Percentiles rank a stretch among this genome's conserved stretches.
phyloP scores from a whole-genome alignment of 2,329 filamentous ascomycete species.

The Colletotrichum eleusines region DNA sequence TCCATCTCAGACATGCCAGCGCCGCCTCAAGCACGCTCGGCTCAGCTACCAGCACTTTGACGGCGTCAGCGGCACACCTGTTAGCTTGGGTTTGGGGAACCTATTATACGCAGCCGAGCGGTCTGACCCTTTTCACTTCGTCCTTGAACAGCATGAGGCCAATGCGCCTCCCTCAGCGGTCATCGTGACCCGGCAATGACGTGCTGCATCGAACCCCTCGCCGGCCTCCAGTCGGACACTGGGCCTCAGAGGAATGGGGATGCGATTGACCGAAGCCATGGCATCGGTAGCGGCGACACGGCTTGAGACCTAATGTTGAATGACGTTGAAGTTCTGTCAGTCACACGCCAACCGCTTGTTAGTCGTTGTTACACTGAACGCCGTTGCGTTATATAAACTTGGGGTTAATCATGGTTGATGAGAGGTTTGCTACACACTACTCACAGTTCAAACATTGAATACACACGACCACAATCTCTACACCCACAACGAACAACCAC shows the following conservation, averaged over 20 bases:
- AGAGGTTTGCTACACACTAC: not conserved
- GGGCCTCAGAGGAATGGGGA: slow-evolving; percentile 3
- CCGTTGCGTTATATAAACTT: not conserved
- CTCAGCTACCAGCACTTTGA: slow-evolving; percentile 1
- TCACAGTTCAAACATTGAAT: not conserved
- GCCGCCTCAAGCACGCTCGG: slow-evolving; percentile 31
- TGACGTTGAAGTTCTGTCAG: not conserved
- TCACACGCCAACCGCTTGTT: not conserved
- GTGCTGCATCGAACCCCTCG: slow-evolving; percentile 14
- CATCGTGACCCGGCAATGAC: slow-evolving; percentile 29
- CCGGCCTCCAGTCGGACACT: not conserved
- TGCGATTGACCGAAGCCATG: not conserved
- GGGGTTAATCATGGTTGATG: not conserved
- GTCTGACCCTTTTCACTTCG: not conserved
- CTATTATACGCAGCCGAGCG: slow-evolving; percentile 1
- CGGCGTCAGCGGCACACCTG: slow-evolving; percentile 35
- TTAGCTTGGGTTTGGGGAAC: not conserved
- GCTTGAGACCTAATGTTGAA: not conserved
- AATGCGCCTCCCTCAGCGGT: not conserved
- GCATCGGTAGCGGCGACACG: not conserved
- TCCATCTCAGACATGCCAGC: not conserved
- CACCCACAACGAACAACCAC: not conserved
- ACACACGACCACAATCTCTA: not conserved
- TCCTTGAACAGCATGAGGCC: not conserved
- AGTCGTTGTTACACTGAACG: not conserved